Base-by-base conservation (phyloP, 495 filamentous ascomycete species). In the Hypoxylon intermedium region DNA sequence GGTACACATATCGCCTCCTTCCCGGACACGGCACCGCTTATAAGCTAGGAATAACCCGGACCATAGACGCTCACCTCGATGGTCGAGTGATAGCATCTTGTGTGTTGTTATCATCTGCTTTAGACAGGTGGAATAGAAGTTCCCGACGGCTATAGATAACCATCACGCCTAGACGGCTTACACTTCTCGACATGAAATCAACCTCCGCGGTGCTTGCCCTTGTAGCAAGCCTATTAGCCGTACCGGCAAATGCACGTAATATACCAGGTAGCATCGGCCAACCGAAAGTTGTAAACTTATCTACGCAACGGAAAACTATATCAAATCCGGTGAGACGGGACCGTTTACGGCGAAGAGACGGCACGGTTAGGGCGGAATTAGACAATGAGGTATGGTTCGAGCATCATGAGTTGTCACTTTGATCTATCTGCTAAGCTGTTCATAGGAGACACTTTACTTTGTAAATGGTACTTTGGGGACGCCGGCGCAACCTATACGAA, bases 401-500 rank as follows among this genome's bases (percentile, higher is more conserved):
- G 15, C 62, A 62, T 64, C 38, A 54, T 15, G 2, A 11, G 13
- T 28, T 24, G 43, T 48, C 5, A 18, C 5, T 13, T 12, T n/a
- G 15, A 30, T 28, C 19, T 5, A 9, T 50, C 16, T 58, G 18
- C 53, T 63, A 47, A 58, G 59, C n/a, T 18, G 13, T 15, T 19
- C 7, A 36, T 38, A 86, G 81, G 76, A 84, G 75, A 81, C 78
- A 34, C 74, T 90, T 12, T 94, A 94, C 67, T 88, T 85, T 67
- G 82, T 85, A 53, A 91, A 91, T 68, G 77, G 84, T 31, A 87
- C 83, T 9, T 63, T 94, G 55, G 90, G 90, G 30, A 91, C 90
- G 13, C 90, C 89, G 15, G 62, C 79, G 16, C 86, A 87, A 62
- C 72, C 63, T 3, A 46, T 92, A n/a, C 79, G 83, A 18, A 66